Evolutionary conservation across 2,329 filamentous ascomycete species (phyloP).

Genomic region (Monosporascus ibericus): DNA sequence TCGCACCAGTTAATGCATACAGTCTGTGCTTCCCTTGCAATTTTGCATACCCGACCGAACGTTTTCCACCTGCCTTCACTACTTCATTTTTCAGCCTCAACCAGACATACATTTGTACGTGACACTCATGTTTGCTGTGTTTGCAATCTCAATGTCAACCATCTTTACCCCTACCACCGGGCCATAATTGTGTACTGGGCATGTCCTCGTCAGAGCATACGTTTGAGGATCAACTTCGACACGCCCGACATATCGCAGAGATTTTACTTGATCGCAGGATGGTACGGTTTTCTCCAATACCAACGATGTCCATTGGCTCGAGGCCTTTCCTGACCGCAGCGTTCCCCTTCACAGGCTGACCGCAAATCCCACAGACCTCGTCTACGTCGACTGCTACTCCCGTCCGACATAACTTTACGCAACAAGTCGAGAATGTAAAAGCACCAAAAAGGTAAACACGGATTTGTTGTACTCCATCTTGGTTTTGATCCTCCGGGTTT

Average conservation of each 20-base stretch:
- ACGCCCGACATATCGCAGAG: conserved; percentile 11
- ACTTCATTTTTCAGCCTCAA: not conserved
- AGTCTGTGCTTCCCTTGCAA: not conserved
- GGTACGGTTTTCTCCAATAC: conserved; percentile 6
- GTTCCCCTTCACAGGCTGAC: conserved; percentile 3
- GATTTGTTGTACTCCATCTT: conserved; percentile 3
- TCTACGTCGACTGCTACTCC: conserved; percentile 68
- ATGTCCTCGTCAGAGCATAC: conserved; percentile 15
- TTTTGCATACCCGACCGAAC: not conserved
- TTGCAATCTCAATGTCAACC: not conserved
- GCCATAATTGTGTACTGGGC: conserved; percentile 3
- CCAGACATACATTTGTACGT: not conserved
- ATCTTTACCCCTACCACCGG: not conserved
- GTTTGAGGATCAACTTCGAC: conserved; percentile 15
- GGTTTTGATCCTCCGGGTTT: conserved; percentile 7
- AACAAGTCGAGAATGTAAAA: conserved; percentile 76
- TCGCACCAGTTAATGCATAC: not conserved
- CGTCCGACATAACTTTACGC: conserved; percentile 68
- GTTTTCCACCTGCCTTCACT: not conserved
- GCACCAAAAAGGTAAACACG: conserved; percentile 78
- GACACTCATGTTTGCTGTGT: not conserved
- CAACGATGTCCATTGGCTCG: not conserved
- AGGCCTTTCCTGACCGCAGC: conserved; percentile 6
- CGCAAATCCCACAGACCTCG: conserved; percentile 49
- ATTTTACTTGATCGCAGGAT: conserved; percentile 15